Base-by-base conservation (phyloP, 208 protist genomes). In the Crithidia brevicula region DNA sequence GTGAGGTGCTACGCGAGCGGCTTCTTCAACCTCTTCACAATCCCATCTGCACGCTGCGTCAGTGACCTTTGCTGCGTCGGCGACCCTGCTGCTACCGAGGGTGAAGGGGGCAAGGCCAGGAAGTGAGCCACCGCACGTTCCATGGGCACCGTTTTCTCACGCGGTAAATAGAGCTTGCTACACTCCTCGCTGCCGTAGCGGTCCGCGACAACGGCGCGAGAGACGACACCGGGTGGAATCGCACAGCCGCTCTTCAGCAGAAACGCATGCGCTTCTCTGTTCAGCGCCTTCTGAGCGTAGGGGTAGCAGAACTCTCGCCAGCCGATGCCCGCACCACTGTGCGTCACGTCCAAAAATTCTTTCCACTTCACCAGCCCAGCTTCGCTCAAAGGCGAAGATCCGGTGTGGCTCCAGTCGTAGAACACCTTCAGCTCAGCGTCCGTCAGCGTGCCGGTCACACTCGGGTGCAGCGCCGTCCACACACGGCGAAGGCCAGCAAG, bases 231-330 rank as follows among this genome's bases (percentile, higher is more conserved):
- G 0, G 77, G 76, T 7, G 81, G 77, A 1, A 87, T 31, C 15
- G 79, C 72, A 47, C 70, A 74, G 2, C 43, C 66, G 0, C 53
- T 20, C 33, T 33, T 38, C 2, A 33, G 38, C 20, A 85, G 59
- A 27, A 47, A 74, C 10, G 13, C 45, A 15, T 80, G 65, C 22
- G 85, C 67, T 16, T 63, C 59, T 3, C 30, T 68, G 16, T 84
- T 72, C 18, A 76, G 66, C 8, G 75, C 52, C 18, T 61, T 59
- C 58, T 82, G 71, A 10, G 85, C 85, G 67, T 83, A 86, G 3
- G 79, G 78, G 71, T 83, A 90, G 69, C 85, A 90, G 61, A 90
- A 90, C 60, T 90, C 85, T 7, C 49, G 51, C 84, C 84, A 90
- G 46, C 84, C 80, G 43, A 86, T 74, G 15, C 62, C 42, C 0